phyloP scores from a whole-genome alignment of 331 rosid genomes.

The Quercus tomentella region DNA sequence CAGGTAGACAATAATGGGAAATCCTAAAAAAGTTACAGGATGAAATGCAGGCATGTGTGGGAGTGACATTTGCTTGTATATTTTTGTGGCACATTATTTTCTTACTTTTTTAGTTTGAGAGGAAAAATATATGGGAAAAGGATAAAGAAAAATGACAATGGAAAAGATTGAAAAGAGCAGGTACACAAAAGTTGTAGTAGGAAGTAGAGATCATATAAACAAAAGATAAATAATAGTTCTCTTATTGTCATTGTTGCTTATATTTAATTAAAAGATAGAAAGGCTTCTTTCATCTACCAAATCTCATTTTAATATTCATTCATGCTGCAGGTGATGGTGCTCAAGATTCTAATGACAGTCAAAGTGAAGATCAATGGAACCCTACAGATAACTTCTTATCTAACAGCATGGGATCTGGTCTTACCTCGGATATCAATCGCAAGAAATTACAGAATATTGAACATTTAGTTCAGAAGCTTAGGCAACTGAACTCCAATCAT shows the following conservation, averaged over 20 bases:
- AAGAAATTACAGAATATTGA: conserved; percentile 71
- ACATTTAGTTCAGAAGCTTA: conserved; percentile 76
- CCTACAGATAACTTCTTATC: conserved; percentile 23
- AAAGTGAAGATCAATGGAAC: conserved; percentile 47
- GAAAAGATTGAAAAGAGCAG: neutral
- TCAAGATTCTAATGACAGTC: conserved; percentile 29
- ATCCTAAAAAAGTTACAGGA: neutral
- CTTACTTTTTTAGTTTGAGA: neutral
- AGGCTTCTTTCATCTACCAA: neutral
- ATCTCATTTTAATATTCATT: conserved; percentile 9
- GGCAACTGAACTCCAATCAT: conserved; percentile 69
- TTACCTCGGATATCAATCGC: conserved; percentile 52
- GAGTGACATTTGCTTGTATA: neutral
- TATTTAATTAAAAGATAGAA: neutral
- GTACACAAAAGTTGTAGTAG: neutral
- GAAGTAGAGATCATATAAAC: neutral
- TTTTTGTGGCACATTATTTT: neutral
- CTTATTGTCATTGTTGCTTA: neutral
- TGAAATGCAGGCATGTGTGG: neutral
- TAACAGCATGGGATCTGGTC: conserved; percentile 34
- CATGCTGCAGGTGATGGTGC: conserved; percentile 34
- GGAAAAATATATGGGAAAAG: neutral
- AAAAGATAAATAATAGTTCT: neutral
- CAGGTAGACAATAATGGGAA: neutral
- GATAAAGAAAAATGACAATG: neutral